Evolutionary conservation across 805 yeast genomes (phyloP), one percentile per base, ranked within the genome.

Genomic region (Nakazawaea ernobii): DNA sequence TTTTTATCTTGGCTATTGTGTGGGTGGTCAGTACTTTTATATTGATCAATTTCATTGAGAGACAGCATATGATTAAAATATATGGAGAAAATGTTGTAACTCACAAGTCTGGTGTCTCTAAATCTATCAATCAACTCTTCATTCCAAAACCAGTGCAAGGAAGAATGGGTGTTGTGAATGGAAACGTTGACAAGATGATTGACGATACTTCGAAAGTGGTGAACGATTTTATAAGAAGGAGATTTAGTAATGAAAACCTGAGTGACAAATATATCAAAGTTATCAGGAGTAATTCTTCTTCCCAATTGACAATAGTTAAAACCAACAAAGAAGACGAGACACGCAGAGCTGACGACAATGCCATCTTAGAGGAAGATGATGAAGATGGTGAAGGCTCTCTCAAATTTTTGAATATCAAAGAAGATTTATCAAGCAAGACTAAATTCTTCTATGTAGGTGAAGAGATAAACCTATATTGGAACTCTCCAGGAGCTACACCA

Each of bases 31-130:
- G 82, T 51, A 83, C 82, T 57, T 74, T 86, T 49, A 63, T 79
- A n/a, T 71, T 87, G 53, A 79, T 86, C 51, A 80, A 80, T 53
- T 82, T 82, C 58, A 82, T 86, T 50, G 95, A 86, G 58, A 81
- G 79, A 56, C 80, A 85, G 30, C 95, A 86, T 58, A 83, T 86
- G 86, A 74, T 79, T 49, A 81, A 79, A 58, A 70, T 86, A 4
- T 86, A 86, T 58, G 95, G 95, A 24, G 80, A 79, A 52, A 77
- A 71, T 55, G 80, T 82, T 6, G 59, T 76, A 42, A 68, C 82
- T 52, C 82, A 80, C 51, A 74, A 74, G 32, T 71, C 79, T 27
- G 74, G 74, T 8, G 62, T 69, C n/a, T 55, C 64, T 27, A 65
- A 63, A 50, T 61, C 69, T 33, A 52, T 69, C 39, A 61, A 59